These are phyloP conservation scores for Amauroascus verrucosus DNA, from an alignment of 2,329 filamentous ascomycete species.

Conservation along the genomic window DNA sequence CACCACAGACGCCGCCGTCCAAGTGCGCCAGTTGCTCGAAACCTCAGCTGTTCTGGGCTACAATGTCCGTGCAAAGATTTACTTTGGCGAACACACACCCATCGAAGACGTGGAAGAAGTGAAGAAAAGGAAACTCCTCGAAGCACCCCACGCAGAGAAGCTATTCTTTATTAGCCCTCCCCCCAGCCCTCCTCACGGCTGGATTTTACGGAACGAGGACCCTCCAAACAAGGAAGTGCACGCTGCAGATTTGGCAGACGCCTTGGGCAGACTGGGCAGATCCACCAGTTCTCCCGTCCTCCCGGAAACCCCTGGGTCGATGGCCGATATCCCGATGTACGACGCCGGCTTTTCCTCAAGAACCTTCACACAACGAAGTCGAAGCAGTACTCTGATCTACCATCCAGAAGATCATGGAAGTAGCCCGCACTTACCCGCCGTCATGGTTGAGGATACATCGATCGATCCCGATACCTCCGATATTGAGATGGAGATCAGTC, in stretches of 20 bases:
- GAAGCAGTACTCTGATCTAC: slow-evolving; percentile 53
- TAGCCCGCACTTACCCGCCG: slow-evolving; percentile 50
- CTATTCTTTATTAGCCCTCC: slow-evolving; percentile 58
- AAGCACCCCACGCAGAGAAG: slow-evolving; percentile 49
- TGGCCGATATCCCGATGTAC: slow-evolving; percentile 11
- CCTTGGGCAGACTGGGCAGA: slow-evolving; percentile 45
- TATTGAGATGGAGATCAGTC: slow-evolving; percentile 36
- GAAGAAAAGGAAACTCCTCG: slow-evolving; percentile 38
- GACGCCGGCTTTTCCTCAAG: slow-evolving; percentile 19
- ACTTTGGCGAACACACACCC: slow-evolving; percentile 45
- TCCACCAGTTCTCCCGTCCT: slow-evolving; percentile 28
- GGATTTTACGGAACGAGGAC: slow-evolving; percentile 53
- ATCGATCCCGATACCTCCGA: slow-evolving; percentile 33
- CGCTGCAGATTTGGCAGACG: slow-evolving; percentile 50
- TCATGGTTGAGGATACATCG: slow-evolving; percentile 54
- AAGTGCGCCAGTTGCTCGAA: slow-evolving; percentile 37
- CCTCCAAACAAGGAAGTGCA: slow-evolving; percentile 57
- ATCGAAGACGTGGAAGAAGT: slow-evolving; percentile 26
- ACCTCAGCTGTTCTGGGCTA: slow-evolving; percentile 25
- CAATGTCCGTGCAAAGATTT: slow-evolving; percentile 28
- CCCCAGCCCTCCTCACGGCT: slow-evolving; percentile 53
- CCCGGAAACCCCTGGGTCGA: slow-evolving; percentile 14
- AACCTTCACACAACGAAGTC: slow-evolving; percentile 28
- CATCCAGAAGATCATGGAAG: slow-evolving; percentile 53
- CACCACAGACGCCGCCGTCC: slow-evolving; percentile 33